A percentile compares a stretch with the other conserved stretches of the same genome.
Conservation (phyloP, 345 rosid species). For the Turnera subulata region DNA sequence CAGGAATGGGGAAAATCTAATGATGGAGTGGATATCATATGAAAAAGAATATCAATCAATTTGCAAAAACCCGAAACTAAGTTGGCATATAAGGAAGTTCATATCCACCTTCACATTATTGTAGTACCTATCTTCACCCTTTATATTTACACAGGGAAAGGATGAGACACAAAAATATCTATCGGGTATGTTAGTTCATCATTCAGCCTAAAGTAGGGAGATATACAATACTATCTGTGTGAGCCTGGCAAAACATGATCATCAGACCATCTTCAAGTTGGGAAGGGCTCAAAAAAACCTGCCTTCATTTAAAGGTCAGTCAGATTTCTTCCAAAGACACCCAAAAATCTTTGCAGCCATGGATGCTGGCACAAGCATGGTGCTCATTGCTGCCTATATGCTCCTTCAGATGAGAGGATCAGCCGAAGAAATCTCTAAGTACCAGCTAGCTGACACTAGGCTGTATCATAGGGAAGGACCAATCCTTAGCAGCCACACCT, state of each 20-base stretch:
- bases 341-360: constrained; percentile 8
- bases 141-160: constrained; percentile 22
- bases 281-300: constrained; percentile 45
- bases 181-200: constrained; percentile 9
- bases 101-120: no score
- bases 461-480: constrained; percentile 84
- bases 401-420: constrained; percentile 1
- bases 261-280: constrained; percentile 23
- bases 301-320: constrained; percentile 34
- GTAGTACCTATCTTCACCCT: constrained; percentile 7
- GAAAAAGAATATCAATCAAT: no score
- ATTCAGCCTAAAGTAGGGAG: constrained; percentile 13
- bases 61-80: no score
- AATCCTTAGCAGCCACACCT: constrained; percentile 35
- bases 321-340: constrained; percentile 3
- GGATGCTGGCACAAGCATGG: constrained; percentile 2
- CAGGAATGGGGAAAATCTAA: no score
- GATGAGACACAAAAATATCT: constrained; percentile 15
- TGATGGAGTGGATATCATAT: no score
- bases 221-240: constrained; percentile 18
- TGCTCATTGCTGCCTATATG: constrained; percentile 11
- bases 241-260: constrained; percentile 5
- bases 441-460: constrained; percentile 52
- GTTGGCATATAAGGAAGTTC: no score
- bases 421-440: background rate